Evolutionary conservation across 2,329 filamentous ascomycete genomes (phyloP), one percentile per base, ranked within the genome.

Genomic region (Colletotrichum sp.): DNA sequence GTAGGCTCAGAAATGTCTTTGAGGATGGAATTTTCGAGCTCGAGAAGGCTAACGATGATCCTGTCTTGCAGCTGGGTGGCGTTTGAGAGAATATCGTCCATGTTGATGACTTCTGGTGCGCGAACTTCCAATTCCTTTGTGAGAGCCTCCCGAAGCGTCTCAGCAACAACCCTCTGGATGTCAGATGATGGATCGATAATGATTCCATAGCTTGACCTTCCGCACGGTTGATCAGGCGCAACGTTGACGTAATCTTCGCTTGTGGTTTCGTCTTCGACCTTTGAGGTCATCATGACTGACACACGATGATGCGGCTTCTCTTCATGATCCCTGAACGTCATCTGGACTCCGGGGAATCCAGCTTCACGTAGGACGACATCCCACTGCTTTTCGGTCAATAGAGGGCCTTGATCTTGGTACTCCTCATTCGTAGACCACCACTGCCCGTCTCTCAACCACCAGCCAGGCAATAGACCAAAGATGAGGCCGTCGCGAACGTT

Each of bases 381-480:
- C 81, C 81, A 82, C 11, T 36, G 57, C n/a, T 74, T 72, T 30
- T 74, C 75, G 4, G 77, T 80, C 77, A 82, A 71, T 19, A 81
- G 76, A 80, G 13, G 67, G 3, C 80, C 79, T 77, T 72, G 71
- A 22, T 72, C 15, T 78, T 68, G 9, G 52, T 28, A 34, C 83
- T 78, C 13, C 15, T 59, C 55, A 59, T 59, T n/a, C 8, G 15
- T 59, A 19, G 27, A 27, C 55, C 55, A 59, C 25, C 22, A 59
- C 55, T 59, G 22, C n/a, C 27, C 55, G 13, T 59, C 27, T 70
- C n/a, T 78, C 63, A 83, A 78, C 84, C 85, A 86, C 84, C 85
- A 85, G 32, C 83, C 84, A 9, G 82, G 78, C n/a, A 85, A 80
- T 16, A 80, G 78, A 22, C 84, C 84, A 64, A 84, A 85, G 12